Evolutionary conservation across 2,329 filamentous ascomycete genomes (phyloP), one percentile per base, ranked within the genome.

Genomic region (Aphanoascus verrucosus): DNA sequence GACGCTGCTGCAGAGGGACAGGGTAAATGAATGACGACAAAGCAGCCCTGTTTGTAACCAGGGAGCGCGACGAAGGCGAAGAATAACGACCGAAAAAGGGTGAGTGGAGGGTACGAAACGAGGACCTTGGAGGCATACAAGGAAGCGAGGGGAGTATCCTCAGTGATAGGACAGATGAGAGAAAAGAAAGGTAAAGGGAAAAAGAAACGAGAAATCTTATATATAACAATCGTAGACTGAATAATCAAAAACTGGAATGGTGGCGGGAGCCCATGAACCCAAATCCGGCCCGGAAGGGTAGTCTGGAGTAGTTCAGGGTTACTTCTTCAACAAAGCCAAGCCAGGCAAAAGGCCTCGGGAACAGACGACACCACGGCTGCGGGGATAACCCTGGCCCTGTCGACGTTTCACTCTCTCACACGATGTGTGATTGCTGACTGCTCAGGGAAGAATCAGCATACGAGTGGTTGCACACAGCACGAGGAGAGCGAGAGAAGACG

Each of bases 121-220:
- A 46, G 55, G 48, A 56, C 52, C 55, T 55, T 56, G 57, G 52
- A 56, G 56, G 55, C 57, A 60, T 60, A 44, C 57, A 54, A 49
- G 55, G 52, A 45, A 37, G 44, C 31, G 44, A 49, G 4, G 40
- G 28, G 54, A 52, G 41, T 20, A 45, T 51, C 23, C 23, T 28
- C 41, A 44, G 15, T 42, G 44, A 35, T 44, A 49, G 51, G 46
- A 43, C 38, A 31, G 43, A 34, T 44, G 32, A 40, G 35, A 32
- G 6, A 35, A 20, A 3, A 9, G 7, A 32, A 45, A 28, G 38
- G 23, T 32, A 12, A 20, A 19, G 19, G 19, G 43, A 23, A 32
- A 48, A 37, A 37, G 17, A 19, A 45, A 41, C n/a, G 14, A 3
- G 3, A n/a, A 32, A 42, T 6, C n/a, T 41, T 15, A 41, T 44